These are phyloP conservation scores for Ganoderma meredithae DNA, from an alignment of 1,284 basidiomycete genomes.

Conservation along the genomic window DNA sequence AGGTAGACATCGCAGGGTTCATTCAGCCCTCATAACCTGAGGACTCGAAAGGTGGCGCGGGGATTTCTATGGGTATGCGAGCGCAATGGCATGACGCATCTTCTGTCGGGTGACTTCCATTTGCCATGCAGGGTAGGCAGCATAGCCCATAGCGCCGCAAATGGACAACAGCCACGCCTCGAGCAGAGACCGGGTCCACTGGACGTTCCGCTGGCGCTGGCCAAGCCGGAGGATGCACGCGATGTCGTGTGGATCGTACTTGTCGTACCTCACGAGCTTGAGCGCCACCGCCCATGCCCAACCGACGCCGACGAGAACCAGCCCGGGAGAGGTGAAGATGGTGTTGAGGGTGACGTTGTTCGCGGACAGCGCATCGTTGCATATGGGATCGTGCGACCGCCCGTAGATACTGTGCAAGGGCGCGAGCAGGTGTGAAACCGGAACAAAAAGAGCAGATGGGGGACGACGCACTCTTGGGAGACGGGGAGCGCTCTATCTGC, in stretches of 20 bases:
- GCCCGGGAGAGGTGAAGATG: conserved; percentile 60
- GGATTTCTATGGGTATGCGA: conserved; percentile 29
- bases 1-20: not conserved
- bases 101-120: conserved; percentile 52
- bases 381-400: conserved; percentile 62
- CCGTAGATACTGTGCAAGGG: conserved; percentile 44
- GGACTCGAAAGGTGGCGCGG: not conserved
- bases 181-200: conserved; percentile 61
- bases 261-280: conserved; percentile 71
- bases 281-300: conserved; percentile 74
- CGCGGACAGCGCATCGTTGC: conserved; percentile 54
- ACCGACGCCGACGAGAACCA: conserved; percentile 64
- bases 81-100: conserved; percentile 55
- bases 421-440: conserved; percentile 3
- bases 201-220: conserved; percentile 49
- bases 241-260: conserved; percentile 49
- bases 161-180: conserved; percentile 60
- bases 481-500: conserved; percentile 71
- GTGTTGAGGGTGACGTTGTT: conserved; percentile 62
- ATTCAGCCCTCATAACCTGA: not conserved
- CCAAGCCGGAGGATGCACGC: conserved; percentile 48
- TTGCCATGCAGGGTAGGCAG: conserved; percentile 50
- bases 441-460: not conserved
- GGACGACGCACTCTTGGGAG: conserved; percentile 58
- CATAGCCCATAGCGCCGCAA: conserved; percentile 66